Evolutionary conservation across 768 basidiomycete species (phyloP), one percentile per base, ranked within the genome.

Genomic region (Termitomyces heimii): DNA sequence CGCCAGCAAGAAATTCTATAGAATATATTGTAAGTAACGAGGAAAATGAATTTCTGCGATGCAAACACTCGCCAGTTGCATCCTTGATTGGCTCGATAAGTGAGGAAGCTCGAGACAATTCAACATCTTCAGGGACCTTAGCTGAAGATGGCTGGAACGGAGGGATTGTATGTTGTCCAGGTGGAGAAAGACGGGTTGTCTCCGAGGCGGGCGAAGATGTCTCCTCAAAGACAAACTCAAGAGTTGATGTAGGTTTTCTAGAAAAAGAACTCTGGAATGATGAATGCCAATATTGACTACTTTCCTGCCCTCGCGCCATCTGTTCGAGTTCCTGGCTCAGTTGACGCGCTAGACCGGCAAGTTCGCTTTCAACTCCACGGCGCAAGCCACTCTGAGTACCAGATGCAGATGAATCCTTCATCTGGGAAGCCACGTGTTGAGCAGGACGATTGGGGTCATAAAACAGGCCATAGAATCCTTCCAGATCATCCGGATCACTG

Each of bases 391-490:
- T 62, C 9, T 64, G 60, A 9, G 64, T 58, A 44, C 65, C 63
- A 10, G 74, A 62, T 39, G 31, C 26, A n/a, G 60, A 59, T 29
- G 51, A 31, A 37, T 42, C 4, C 13, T 26, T 48, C n/a, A 18
- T 62, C 56, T 44, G 62, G 2, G 57, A 55, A 8, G 54, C 32
- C 50, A 63, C 62, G 58, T 57, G 62, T 59, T 44, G 40, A 35
- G 54, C 39, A 26, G 53, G 53, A 31, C 42, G 59, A 52, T 62
- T 67, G 6, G 86, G 86, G 42, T 73, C 75, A 66, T 86, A 90
- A 69, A 91, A 91, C 8, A 92, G 73, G 63, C 90, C 86, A 37
- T 81, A 82, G 73, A 87, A 91, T 12, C 80, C 76, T n/a, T 88
- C 86, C 7, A 90, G 74, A 60, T 90, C 87, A 55, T 86, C 84